These are phyloP conservation scores for Kodamaea hsintzibuensis DNA, from an alignment of 805 yeast genomes.

Conservation along the genomic window DNA sequence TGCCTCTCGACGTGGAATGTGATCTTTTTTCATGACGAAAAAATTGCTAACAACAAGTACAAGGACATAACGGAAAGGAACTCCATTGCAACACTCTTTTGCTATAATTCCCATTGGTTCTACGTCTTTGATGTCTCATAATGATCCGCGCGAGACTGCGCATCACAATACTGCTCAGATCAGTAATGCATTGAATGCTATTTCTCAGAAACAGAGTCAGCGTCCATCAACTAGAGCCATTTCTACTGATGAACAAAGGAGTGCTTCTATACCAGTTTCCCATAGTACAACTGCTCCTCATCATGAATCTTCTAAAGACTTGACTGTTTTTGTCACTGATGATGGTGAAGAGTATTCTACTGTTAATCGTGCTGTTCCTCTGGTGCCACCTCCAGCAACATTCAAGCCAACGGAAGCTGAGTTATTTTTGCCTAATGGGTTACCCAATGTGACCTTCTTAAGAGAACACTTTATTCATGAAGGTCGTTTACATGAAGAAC, in stretches of 20 bases:
- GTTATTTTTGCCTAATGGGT: constrained; percentile 60
- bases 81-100: not conserved
- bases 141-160: not conserved
- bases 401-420: constrained; percentile 65
- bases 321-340: constrained; percentile 50
- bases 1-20: not conserved
- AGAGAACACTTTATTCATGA: constrained; percentile 75
- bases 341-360: constrained; percentile 61
- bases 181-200: constrained; percentile 63
- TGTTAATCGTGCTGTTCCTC: constrained; percentile 52
- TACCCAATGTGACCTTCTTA: constrained; percentile 73
- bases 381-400: constrained; percentile 68
- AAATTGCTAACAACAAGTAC: not conserved
- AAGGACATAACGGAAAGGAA: not conserved
- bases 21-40: not conserved
- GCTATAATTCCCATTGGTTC: not conserved
- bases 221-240: constrained; percentile 12
- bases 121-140: not conserved
- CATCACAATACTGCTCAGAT: constrained; percentile 52
- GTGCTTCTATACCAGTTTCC: not conserved
- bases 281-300: not conserved
- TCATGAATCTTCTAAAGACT: constrained; percentile 26
- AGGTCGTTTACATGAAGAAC: constrained; percentile 74
- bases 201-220: constrained; percentile 42
- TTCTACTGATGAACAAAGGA: not conserved